Conservation (phyloP, 2,329 filamentous ascomycete genomes). For the Colletotrichum tanaceti region DNA sequence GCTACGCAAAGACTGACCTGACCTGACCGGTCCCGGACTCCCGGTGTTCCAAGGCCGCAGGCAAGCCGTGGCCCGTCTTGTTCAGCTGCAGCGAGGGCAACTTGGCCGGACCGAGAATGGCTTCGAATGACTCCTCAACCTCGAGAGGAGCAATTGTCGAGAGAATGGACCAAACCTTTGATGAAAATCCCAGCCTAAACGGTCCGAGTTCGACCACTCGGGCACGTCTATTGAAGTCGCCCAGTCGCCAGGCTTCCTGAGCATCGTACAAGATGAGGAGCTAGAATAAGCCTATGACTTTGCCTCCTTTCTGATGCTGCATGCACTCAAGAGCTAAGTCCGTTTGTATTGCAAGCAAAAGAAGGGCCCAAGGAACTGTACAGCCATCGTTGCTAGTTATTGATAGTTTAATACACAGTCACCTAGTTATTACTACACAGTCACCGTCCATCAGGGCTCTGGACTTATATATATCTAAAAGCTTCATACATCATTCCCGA, state of each 20-base stretch:
- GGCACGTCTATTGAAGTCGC: slow-evolving; percentile 64
- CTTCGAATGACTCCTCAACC: background rate
- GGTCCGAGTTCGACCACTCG: slow-evolving; percentile 67
- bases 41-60: background rate
- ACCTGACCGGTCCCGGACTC: too few species aligned
- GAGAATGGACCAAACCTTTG: slow-evolving; percentile 68
- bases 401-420: too few species aligned
- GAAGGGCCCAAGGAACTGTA: too few species aligned
- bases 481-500: background rate
- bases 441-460: too few species aligned
- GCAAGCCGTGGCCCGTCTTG: background rate
- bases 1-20: background rate
- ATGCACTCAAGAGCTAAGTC: too few species aligned
- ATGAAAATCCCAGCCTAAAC: slow-evolving; percentile 74
- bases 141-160: background rate
- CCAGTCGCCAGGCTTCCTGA: slow-evolving; percentile 70
- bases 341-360: too few species aligned
- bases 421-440: too few species aligned
- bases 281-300: slow-evolving; percentile 38
- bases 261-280: slow-evolving; percentile 54
- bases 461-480: too few species aligned
- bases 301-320: background rate
- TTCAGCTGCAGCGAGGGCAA: background rate
- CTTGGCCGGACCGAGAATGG: background rate
- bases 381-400: too few species aligned